phyloP scores from a whole-genome alignment of 192 early-diverging fungal species.

The Umbelopsis isabellina region DNA sequence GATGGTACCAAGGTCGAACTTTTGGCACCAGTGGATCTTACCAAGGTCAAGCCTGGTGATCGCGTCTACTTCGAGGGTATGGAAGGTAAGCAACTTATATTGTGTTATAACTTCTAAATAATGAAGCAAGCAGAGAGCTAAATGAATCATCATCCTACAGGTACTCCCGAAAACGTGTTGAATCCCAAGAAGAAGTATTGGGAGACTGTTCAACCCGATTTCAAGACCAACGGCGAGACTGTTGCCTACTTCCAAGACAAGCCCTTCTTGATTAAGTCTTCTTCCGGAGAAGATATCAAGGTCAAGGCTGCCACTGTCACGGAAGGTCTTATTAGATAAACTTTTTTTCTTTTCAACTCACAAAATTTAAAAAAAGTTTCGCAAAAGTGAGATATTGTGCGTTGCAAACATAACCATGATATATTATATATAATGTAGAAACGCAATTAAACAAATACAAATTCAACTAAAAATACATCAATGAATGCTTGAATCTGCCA shows the following conservation, averaged over 20 bases:
- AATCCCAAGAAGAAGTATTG: constrained; percentile 99
- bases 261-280: constrained; percentile 42
- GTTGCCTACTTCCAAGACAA: constrained; percentile 63
- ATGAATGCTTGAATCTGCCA: not conserved
- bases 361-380: not conserved
- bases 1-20: constrained; percentile 91
- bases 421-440: not conserved
- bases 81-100: constrained; percentile 56
- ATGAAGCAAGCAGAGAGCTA: constrained; percentile 8
- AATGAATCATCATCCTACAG: constrained; percentile 24
- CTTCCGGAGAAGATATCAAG: constrained; percentile 53
- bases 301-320: constrained; percentile 64
- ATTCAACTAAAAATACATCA: constrained; percentile 10
- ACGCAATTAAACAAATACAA: not conserved
- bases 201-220: constrained; percentile 93
- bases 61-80: constrained; percentile 90
- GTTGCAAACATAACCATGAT: not conserved
- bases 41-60: constrained; percentile 85
- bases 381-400: not conserved
- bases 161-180: constrained; percentile 84
- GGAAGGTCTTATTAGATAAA: constrained; percentile 75
- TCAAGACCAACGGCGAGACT: constrained; percentile 71
- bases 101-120: constrained; percentile 2
- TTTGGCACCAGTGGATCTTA: constrained; percentile 76
- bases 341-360: not conserved